Evolutionary conservation across 164 flowering plant species (phyloP).

Genomic region (Malania oleifera): DNA sequence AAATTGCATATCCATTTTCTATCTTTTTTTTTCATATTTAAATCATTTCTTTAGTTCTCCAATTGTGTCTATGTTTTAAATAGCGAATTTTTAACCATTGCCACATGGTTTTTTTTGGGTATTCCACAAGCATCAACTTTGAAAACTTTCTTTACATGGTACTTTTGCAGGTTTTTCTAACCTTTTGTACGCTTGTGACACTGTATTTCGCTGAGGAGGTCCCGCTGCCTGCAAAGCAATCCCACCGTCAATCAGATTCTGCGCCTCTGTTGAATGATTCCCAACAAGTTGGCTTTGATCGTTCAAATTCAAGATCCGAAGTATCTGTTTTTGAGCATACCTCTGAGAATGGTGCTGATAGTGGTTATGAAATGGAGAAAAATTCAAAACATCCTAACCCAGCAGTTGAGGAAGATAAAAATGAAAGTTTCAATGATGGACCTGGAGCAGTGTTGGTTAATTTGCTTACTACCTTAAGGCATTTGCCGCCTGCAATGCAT

Average conservation of each 20-base stretch:
- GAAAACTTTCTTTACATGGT: conserved; percentile 1
- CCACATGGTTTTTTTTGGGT: not conserved
- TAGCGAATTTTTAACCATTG: no score
- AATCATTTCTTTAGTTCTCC: not conserved
- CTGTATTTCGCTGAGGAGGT: conserved; percentile 84
- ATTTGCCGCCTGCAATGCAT: conserved; percentile 93
- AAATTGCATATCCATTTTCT: no score
- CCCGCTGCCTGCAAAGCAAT: conserved; percentile 40
- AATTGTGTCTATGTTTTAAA: not conserved
- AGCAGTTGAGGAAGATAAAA: conserved; percentile 32
- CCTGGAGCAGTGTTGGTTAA: conserved; percentile 94
- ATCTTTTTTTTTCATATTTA: no score
- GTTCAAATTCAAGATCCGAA: conserved; percentile 31
- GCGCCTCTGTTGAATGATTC: conserved; percentile 68
- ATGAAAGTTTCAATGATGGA: conserved; percentile 54
- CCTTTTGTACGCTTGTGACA: conserved; percentile 79
- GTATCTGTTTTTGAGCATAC: conserved; percentile 14
- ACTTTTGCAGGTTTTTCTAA: conserved; percentile 62
- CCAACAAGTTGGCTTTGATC: conserved; percentile 33
- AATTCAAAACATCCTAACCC: conserved; percentile 19
- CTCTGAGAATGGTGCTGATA: conserved; percentile 18
- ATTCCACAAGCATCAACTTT: not conserved
- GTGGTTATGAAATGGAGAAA: conserved; percentile 15
- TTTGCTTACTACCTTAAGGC: conserved; percentile 83
- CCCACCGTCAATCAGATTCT: conserved; percentile 54